Evolutionary conservation across 1,139 yeast species (phyloP), one percentile per base, ranked within the genome.

Genomic region (Pichia norvegensis): DNA sequence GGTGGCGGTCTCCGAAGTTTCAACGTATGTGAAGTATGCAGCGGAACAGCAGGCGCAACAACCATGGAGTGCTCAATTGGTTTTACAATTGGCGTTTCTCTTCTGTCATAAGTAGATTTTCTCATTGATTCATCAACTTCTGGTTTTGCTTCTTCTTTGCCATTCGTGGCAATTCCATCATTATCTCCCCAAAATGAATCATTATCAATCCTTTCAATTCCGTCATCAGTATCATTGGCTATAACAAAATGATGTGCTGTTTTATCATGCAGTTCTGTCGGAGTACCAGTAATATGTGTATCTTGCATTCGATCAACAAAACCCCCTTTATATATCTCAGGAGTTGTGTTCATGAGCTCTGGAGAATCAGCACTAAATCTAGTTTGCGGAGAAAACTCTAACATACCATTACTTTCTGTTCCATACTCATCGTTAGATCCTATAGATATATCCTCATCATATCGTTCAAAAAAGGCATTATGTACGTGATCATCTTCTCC

Each of bases 21-120:
- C 4, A 27, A 8, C 1, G 41, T 25, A 3, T 46, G 35, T 16
- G 25, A 23, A n/a, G 36, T 45, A 21, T 19, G 38, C 4, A 43
- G 16, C 8, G 54, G 54, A 4, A 54, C 51, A 3, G 47, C 52
- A 4, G 60, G 54, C 11, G 45, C 37, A 11, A 55, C 48, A 22
- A 57, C 56, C 29, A 46, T 46, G 4, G 63, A 53, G 45, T 67
- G 67, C 22, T 62, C 52, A 4, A 67, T 65, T 1, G 84, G 84
- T 0, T 76, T 78, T 36, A 77, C 76, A 40, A 65, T 69, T 1
- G 79, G 79, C 46, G 73, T 73, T 51, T 75, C 79, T 45, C 74
- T 62, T 39, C 68, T 61, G 42, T 68, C 72, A 49, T 67, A 67
- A 2, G 46, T 38, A 14, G 37, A 35, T 20, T 19, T 20, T 25